phyloP scores from a whole-genome alignment of 129 eudicot species.

The Centella asiatica region DNA sequence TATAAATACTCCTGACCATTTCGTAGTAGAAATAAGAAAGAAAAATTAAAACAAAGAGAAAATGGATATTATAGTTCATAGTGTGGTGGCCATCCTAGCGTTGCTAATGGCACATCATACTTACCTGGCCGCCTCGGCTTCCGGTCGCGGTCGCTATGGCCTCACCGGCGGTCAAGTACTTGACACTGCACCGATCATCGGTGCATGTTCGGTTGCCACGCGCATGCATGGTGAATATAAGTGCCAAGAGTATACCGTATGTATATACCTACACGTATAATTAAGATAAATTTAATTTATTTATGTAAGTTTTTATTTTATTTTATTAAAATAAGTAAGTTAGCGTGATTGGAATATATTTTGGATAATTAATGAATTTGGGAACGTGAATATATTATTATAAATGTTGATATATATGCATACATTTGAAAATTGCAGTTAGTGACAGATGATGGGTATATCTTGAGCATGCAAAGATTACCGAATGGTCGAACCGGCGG shows the following conservation, averaged over 20 bases:
- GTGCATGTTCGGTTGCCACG: slow-evolving; percentile 42
- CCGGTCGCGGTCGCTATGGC: slow-evolving; percentile 14
- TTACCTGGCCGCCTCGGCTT: slow-evolving; percentile 19
- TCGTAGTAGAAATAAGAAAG: too few species aligned
- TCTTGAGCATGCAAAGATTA: slow-evolving; percentile 64
- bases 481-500: slow-evolving; percentile 34
- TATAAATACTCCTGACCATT: too few species aligned
- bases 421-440: slow-evolving; percentile 29
- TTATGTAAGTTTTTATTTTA: too few species aligned
- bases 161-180: background rate
- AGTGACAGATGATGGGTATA: slow-evolving; percentile 71
- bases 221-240: slow-evolving; percentile 49
- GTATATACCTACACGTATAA: too few species aligned
- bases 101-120: slow-evolving; percentile 4
- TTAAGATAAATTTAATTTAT: too few species aligned
- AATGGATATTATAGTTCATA: too few species aligned
- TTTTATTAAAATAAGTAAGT: background rate
- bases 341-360: too few species aligned
- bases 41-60: too few species aligned
- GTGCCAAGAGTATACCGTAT: slow-evolving; percentile 50
- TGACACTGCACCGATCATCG: slow-evolving; percentile 24
- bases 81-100: background rate
- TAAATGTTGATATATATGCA: background rate
- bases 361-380: background rate
- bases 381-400: background rate